These are phyloP conservation scores for Tripterygium wilfordii DNA, from an alignment of 177 flowering plant species.

Conservation along the genomic window DNA sequence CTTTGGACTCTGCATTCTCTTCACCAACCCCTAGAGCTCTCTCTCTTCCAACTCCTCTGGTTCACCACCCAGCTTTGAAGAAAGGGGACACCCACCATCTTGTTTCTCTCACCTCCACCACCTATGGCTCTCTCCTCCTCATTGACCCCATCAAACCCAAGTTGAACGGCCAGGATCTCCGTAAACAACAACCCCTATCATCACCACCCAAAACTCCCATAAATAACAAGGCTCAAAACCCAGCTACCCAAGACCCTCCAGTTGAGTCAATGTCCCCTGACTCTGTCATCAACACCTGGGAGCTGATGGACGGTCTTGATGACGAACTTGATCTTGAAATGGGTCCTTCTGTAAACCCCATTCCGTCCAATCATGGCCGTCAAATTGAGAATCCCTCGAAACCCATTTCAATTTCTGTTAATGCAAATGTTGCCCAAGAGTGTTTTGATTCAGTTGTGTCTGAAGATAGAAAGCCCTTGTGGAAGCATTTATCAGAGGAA, in stretches of 20 bases:
- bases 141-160: slow-evolving; percentile 18
- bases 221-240: neutral
- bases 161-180: slow-evolving; percentile 3
- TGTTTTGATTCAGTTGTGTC: no score
- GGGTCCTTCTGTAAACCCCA: slow-evolving; percentile 4
- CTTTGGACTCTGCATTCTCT: slow-evolving; percentile 7
- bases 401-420: slow-evolving; percentile 13
- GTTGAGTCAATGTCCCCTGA: slow-evolving; percentile 38
- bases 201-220: no score
- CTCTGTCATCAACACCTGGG: slow-evolving; percentile 79
- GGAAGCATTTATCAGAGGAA: slow-evolving; percentile 79
- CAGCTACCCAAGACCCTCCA: slow-evolving; percentile 4
- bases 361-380: neutral
- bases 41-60: slow-evolving; percentile 52
- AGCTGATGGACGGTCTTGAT: slow-evolving; percentile 83
- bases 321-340: slow-evolving; percentile 37
- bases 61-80: slow-evolving; percentile 64
- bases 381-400: slow-evolving; percentile 11
- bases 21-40: slow-evolving; percentile 32
- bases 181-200: no score
- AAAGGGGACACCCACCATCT: slow-evolving; percentile 77
- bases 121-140: slow-evolving; percentile 64
- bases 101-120: slow-evolving; percentile 75
- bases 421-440: slow-evolving; percentile 8
- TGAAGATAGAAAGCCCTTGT: slow-evolving; percentile 44